phyloP scores from a whole-genome alignment of 2,329 filamentous ascomycete genomes.

The Penicillium glabrum region DNA sequence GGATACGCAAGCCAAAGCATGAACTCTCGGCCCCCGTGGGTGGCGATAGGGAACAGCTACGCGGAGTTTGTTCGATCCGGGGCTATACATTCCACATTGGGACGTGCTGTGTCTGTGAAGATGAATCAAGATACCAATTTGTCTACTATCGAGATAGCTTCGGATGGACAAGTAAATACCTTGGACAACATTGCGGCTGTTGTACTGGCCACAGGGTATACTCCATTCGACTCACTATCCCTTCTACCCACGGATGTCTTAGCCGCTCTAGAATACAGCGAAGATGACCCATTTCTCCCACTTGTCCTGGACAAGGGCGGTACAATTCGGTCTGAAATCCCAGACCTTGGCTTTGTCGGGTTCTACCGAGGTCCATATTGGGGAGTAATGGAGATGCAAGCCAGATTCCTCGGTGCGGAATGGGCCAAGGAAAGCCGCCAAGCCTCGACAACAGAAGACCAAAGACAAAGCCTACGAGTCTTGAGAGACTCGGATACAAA shows the following conservation, averaged over 20 bases:
- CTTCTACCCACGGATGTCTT: slow-evolving; percentile 63
- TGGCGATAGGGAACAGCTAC: slow-evolving; percentile 72
- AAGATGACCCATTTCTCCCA: slow-evolving; percentile 57
- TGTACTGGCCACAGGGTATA: slow-evolving; percentile 75
- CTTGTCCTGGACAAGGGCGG: slow-evolving; percentile 68
- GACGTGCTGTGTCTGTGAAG: slow-evolving; percentile 32
- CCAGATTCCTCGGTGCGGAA: slow-evolving; percentile 62
- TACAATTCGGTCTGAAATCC: slow-evolving; percentile 60
- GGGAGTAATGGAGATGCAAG: slow-evolving; percentile 86
- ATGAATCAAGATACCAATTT: neutral
- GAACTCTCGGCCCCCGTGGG: slow-evolving; percentile 58
- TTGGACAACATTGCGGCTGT: slow-evolving; percentile 64
- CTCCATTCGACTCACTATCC: slow-evolving; percentile 61
- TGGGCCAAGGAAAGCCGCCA: slow-evolving; percentile 49
- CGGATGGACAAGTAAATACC: slow-evolving; percentile 39
- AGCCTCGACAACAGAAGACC: slow-evolving; percentile 22
- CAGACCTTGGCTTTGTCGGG: slow-evolving; percentile 73
- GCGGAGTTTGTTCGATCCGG: slow-evolving; percentile 70
- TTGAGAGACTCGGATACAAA: slow-evolving; percentile 16
- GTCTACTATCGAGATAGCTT: slow-evolving; percentile 37
- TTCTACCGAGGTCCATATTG: slow-evolving; percentile 84
- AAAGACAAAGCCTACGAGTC: slow-evolving; percentile 26
- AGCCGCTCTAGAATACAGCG: slow-evolving; percentile 57
- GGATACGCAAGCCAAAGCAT: slow-evolving; percentile 44
- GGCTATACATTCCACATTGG: slow-evolving; percentile 54